phyloP scores from a whole-genome alignment of 495 filamentous ascomycete species.

The Hypoxylon fuscum region DNA sequence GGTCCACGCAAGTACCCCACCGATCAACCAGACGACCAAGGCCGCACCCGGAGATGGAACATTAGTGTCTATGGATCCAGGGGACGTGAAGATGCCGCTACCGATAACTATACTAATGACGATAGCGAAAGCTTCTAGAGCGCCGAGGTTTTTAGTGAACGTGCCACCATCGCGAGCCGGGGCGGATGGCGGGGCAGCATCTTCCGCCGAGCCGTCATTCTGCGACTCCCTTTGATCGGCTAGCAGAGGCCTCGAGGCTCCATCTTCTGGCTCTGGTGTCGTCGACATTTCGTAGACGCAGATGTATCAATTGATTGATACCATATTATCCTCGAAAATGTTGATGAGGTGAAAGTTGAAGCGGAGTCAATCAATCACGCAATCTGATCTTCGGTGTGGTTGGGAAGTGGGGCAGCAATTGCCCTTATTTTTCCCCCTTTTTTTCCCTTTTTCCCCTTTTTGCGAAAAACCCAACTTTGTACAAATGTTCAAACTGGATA shows the following conservation, averaged over 20 bases:
- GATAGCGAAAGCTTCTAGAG: slow-evolving; percentile 63
- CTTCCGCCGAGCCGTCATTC: neutral
- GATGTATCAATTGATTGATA: slow-evolving; percentile 3
- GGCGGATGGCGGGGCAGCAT: slow-evolving; percentile 10
- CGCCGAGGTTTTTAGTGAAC: slow-evolving; percentile 58
- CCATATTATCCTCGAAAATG: too few relatives aligned
- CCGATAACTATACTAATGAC: slow-evolving; percentile 66
- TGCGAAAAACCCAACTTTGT: too few relatives aligned
- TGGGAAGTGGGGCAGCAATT: too few relatives aligned
- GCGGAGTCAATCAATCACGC: too few relatives aligned
- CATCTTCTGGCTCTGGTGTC: slow-evolving; percentile 29
- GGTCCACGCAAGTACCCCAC: slow-evolving; percentile 64
- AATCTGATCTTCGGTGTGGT: too few relatives aligned
- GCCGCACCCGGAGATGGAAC: slow-evolving; percentile 62
- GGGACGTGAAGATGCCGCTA: slow-evolving; percentile 65
- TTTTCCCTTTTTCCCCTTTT: too few relatives aligned
- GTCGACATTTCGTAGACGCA: slow-evolving; percentile 10
- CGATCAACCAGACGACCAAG: slow-evolving; percentile 62
- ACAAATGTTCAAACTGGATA: too few relatives aligned
- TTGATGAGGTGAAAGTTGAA: too few relatives aligned
- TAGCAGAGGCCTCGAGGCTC: slow-evolving; percentile 42
- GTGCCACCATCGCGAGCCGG: slow-evolving; percentile 38
- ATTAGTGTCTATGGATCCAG: slow-evolving; percentile 64
- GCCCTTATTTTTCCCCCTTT: too few relatives aligned
- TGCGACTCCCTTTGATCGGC: slow-evolving; percentile 30